phyloP scores from a whole-genome alignment of 2,329 filamentous ascomycete species.

The Fusarium keratoplasticum region DNA sequence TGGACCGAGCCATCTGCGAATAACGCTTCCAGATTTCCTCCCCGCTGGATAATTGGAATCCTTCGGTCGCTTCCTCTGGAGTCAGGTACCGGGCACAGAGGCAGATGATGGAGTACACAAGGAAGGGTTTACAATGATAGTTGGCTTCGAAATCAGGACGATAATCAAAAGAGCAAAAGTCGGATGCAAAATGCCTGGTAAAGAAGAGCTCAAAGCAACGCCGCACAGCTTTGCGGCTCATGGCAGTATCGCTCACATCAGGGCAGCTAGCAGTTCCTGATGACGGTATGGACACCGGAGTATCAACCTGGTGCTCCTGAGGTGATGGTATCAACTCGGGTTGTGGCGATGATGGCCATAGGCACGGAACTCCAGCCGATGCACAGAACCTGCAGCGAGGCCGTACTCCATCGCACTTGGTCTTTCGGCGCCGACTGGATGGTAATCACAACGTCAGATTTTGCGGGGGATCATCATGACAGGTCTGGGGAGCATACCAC shows the following conservation, averaged over 20 bases:
- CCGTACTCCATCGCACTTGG: neutral
- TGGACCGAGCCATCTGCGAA: neutral
- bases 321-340: neutral
- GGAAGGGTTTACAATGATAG: neutral
- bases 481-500: neutral
- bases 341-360: neutral
- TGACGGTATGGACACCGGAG: neutral
- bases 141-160: neutral
- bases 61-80: neutral
- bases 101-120: neutral
- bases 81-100: neutral
- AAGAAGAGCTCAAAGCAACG: neutral
- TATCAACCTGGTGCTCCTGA: neutral
- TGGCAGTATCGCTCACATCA: neutral
- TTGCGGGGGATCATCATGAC: neutral
- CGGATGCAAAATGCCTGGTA: neutral
- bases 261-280: neutral
- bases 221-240: neutral
- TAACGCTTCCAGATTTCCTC: neutral
- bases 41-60: neutral
- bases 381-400: neutral
- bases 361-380: neutral
- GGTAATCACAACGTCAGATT: neutral
- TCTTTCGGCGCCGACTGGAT: neutral
- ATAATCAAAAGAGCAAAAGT: neutral